Percentiles rank a stretch among this genome's conserved stretches.
Evolutionary conservation across 1,284 basidiomycete genomes (phyloP).

Genomic region (Melampsora medusae): DNA sequence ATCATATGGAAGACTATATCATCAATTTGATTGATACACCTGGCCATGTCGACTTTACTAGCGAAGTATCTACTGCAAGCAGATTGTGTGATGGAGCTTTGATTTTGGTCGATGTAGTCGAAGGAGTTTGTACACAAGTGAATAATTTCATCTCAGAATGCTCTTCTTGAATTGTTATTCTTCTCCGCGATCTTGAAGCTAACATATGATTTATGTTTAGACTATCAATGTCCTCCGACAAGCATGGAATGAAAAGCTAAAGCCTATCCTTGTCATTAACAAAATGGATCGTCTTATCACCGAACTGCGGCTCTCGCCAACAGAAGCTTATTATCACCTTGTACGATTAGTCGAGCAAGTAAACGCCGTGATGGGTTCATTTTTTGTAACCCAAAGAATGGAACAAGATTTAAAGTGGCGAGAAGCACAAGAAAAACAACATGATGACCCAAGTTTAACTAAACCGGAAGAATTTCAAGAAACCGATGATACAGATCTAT

Average conservation of each 20-base stretch:
- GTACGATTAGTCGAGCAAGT: slow-evolving; percentile 91
- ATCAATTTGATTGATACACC: slow-evolving; percentile 98
- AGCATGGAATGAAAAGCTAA: slow-evolving; percentile 85
- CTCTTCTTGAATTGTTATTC: background rate
- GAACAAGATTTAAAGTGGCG: slow-evolving; percentile 91
- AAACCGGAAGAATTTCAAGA: slow-evolving; percentile 67
- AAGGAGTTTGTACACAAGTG: slow-evolving; percentile 96
- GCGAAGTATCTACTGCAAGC: slow-evolving; percentile 91
- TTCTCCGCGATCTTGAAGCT: slow-evolving; percentile 8
- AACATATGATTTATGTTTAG: slow-evolving; percentile 57
- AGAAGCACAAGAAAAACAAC: slow-evolving; percentile 78
- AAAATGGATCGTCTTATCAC: slow-evolving; percentile 94
- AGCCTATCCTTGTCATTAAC: slow-evolving; percentile 92
- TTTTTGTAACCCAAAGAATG: slow-evolving; percentile 95
- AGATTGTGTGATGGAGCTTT: slow-evolving; percentile 92
- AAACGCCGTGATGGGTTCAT: slow-evolving; percentile 95
- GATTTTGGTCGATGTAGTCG: slow-evolving; percentile 94
- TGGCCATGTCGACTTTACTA: slow-evolving; percentile 97
- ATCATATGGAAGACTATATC: slow-evolving; percentile 64
- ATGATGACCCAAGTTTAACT: slow-evolving; percentile 62
- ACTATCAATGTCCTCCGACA: slow-evolving; percentile 93
- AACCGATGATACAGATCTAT: slow-evolving; percentile 94
- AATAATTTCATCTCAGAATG: slow-evolving; percentile 50
- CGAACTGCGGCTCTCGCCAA: slow-evolving; percentile 84
- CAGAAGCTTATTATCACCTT: slow-evolving; percentile 92